Evolutionary conservation across 2,329 filamentous ascomycete species (phyloP).

Genomic region (Pezicula radicicola): DNA sequence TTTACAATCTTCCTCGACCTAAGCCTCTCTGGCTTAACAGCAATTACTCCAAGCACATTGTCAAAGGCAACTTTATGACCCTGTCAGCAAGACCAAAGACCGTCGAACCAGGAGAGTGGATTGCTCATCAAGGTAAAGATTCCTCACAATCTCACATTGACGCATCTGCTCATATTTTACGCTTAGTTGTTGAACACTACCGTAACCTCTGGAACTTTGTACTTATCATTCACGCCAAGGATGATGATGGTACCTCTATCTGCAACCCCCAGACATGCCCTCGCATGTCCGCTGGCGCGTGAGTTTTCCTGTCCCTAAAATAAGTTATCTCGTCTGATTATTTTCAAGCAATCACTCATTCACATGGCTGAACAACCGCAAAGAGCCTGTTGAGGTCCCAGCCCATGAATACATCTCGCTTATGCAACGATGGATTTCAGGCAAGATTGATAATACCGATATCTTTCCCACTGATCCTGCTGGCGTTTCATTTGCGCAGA

Average conservation of each 20-base stretch:
- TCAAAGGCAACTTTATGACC: slow-evolving; percentile 97
- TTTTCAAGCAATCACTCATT: slow-evolving; percentile 77
- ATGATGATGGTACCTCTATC: slow-evolving; percentile 72
- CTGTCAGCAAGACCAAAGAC: slow-evolving; percentile 89
- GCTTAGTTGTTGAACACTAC: slow-evolving; percentile 84
- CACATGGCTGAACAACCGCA: slow-evolving; percentile 89
- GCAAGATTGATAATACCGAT: slow-evolving; percentile 85
- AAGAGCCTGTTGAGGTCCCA: slow-evolving; percentile 86
- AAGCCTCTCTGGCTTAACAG: slow-evolving; percentile 74
- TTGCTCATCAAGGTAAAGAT: slow-evolving; percentile 82
- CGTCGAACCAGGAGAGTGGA: slow-evolving; percentile 92
- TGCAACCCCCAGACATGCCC: slow-evolving; percentile 85
- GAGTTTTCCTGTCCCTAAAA: slow-evolving; percentile 39
- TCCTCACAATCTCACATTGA: background rate
- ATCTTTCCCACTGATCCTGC: slow-evolving; percentile 88
- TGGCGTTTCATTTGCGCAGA: slow-evolving; percentile 63
- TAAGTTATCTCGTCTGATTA: slow-evolving; percentile 5
- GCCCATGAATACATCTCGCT: slow-evolving; percentile 92
- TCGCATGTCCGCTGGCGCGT: slow-evolving; percentile 92
- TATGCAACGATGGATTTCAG: slow-evolving; percentile 95
- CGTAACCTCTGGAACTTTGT: slow-evolving; percentile 87
- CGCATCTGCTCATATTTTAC: slow-evolving; percentile 15
- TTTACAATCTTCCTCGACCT: slow-evolving; percentile 63
- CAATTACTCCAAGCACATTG: slow-evolving; percentile 77
- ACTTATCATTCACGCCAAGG: slow-evolving; percentile 81